These are phyloP conservation scores for Agrostemma githago DNA, from an alignment of 148 eudicot species.

Conservation along the genomic window DNA sequence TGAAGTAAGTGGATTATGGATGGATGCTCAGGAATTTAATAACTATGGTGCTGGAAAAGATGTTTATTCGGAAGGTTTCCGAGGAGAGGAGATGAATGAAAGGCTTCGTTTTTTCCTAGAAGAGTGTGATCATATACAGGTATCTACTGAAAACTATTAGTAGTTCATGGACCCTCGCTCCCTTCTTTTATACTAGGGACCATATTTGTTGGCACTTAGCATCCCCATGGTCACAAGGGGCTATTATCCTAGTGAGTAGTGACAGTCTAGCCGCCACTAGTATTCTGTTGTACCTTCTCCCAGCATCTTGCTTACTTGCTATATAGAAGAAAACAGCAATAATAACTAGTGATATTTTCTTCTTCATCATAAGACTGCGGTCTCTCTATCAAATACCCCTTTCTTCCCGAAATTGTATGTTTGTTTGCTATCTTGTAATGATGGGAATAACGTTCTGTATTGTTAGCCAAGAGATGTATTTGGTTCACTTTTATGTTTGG, in stretches of 20 bases:
- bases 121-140: slow-evolving; percentile 94
- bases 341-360: neutral
- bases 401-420: neutral
- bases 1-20: slow-evolving; percentile 76
- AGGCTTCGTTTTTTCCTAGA: slow-evolving; percentile 88
- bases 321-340: neutral
- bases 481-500: neutral
- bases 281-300: neutral
- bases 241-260: neutral
- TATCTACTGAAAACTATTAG: slow-evolving; percentile 18
- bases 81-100: slow-evolving; percentile 70
- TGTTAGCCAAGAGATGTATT: neutral
- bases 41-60: slow-evolving; percentile 77
- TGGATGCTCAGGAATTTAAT: slow-evolving; percentile 51
- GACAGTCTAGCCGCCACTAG: neutral
- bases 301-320: neutral
- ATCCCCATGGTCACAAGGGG: neutral
- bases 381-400: neutral
- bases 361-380: neutral
- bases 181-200: neutral
- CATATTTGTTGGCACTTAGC: neutral
- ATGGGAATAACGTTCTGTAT: neutral
- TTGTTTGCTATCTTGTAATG: neutral
- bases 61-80: slow-evolving; percentile 54
- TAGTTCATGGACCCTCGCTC: neutral